Conservation (phyloP, 2,329 filamentous ascomycete species). For the Pseudocercospora pini-densiflorae region DNA sequence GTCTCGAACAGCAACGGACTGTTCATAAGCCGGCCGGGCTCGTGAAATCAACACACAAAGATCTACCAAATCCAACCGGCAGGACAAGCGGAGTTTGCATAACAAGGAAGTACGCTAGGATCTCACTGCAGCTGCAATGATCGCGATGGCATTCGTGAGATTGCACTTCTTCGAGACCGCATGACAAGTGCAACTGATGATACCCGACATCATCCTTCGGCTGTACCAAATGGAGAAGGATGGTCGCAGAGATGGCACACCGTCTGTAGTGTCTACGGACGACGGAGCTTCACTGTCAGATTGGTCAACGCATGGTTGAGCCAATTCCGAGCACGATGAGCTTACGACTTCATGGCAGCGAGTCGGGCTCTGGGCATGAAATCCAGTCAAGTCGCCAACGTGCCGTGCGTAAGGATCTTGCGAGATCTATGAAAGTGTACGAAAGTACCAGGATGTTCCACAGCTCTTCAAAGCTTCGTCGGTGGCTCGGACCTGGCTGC, state of each 20-base stretch:
- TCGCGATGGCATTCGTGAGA: no score
- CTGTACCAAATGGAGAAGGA: no score
- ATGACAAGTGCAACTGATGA: neutral
- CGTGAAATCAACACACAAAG: neutral
- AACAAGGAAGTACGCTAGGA: neutral
- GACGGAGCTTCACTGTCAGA: neutral
- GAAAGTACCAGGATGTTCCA: neutral
- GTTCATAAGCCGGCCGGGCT: neutral
- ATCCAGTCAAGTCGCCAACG: neutral
- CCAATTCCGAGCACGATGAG: neutral
- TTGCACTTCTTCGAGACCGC: no score
- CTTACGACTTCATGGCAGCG: neutral
- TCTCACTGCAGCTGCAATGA: neutral
- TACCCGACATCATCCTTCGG: neutral
- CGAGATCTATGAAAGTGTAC: neutral
- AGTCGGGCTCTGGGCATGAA: neutral
- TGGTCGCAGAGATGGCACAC: neutral
- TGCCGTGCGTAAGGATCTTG: neutral
- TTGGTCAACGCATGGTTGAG: neutral
- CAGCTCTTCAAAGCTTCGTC: neutral
- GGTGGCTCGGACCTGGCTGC: neutral
- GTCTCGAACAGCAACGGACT: neutral
- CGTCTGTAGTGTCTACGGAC: neutral
- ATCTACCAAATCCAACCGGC: neutral
- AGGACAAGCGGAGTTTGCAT: neutral